phyloP scores from a whole-genome alignment of 2,329 filamentous ascomycete genomes.

The Fusarium palustre region DNA sequence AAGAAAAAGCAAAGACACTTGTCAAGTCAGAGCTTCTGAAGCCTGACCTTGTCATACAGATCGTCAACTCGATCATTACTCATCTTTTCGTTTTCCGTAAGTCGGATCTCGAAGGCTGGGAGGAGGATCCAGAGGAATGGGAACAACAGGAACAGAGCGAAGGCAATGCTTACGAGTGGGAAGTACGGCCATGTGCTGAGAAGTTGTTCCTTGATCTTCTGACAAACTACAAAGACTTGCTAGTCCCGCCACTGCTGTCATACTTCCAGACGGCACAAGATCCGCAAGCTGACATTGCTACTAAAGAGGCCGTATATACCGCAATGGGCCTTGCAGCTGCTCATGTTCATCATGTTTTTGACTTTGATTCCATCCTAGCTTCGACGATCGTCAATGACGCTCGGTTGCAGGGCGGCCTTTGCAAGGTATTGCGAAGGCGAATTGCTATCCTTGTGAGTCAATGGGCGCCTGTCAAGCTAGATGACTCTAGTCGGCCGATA shows the following conservation, averaged over 20 bases:
- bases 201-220: conserved; percentile 93
- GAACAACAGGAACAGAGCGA: conserved; percentile 88
- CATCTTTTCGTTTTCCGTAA: conserved; percentile 89
- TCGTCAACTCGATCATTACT: conserved; percentile 86
- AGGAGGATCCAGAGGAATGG: conserved; percentile 95
- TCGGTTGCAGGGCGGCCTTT: conserved; percentile 70
- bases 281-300: conserved; percentile 74
- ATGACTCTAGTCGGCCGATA: conserved; percentile 73
- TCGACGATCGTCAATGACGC: conserved; percentile 83
- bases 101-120: conserved; percentile 89
- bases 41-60: conserved; percentile 79
- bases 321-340: conserved; percentile 88
- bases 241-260: conserved; percentile 80
- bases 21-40: conserved; percentile 82
- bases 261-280: conserved; percentile 85
- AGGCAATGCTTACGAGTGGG: conserved; percentile 89
- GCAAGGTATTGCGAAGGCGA: conserved; percentile 86
- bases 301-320: conserved; percentile 95
- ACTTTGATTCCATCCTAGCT: conserved; percentile 84
- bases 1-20: conserved; percentile 73
- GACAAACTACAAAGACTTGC: conserved; percentile 85
- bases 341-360: conserved; percentile 77
- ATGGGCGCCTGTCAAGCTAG: conserved; percentile 85
- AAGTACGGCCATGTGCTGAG: conserved; percentile 91
- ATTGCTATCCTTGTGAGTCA: conserved; percentile 90